phyloP scores from a whole-genome alignment of 148 eudicot species.

The Camellia sinensis region DNA sequence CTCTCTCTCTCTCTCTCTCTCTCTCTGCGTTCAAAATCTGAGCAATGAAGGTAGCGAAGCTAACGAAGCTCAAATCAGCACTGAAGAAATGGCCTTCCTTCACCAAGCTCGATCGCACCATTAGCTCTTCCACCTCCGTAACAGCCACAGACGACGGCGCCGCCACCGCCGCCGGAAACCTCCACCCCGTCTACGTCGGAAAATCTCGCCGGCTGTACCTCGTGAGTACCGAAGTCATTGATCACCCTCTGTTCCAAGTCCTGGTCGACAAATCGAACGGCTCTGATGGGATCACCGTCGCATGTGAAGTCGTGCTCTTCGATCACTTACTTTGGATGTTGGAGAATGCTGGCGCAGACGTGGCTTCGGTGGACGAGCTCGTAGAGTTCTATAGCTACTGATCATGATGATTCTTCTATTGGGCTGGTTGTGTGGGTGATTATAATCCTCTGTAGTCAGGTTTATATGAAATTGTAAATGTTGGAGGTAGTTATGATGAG shows the following conservation, averaged over 20 bases:
- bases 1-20: background rate
- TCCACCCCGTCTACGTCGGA: constrained; percentile 52
- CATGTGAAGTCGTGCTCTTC: constrained; percentile 63
- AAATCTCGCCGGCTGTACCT: constrained; percentile 48
- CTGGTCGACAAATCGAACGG: constrained; percentile 28
- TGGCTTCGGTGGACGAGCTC: constrained; percentile 50
- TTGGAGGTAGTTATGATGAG: no score
- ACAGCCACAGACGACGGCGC: background rate
- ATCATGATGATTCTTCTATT: background rate
- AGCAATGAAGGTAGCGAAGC: constrained; percentile 15
- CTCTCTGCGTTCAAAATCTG: background rate
- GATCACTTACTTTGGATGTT: constrained; percentile 71
- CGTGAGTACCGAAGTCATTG: constrained; percentile 33
- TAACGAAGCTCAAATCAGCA: constrained; percentile 28
- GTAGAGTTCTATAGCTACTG: constrained; percentile 45
- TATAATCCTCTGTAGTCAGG: no score
- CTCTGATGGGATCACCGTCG: constrained; percentile 27
- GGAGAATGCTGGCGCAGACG: constrained; percentile 38
- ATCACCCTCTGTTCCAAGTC: constrained; percentile 43
- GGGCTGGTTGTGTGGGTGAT: background rate
- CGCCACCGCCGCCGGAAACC: background rate
- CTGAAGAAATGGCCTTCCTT: constrained; percentile 23
- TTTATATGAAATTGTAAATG: no score
- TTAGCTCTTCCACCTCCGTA: no score
- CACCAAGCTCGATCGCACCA: constrained; percentile 3